Conservation (phyloP, 371 early-diverging fungal genomes). For the Mucor indicus region DNA sequence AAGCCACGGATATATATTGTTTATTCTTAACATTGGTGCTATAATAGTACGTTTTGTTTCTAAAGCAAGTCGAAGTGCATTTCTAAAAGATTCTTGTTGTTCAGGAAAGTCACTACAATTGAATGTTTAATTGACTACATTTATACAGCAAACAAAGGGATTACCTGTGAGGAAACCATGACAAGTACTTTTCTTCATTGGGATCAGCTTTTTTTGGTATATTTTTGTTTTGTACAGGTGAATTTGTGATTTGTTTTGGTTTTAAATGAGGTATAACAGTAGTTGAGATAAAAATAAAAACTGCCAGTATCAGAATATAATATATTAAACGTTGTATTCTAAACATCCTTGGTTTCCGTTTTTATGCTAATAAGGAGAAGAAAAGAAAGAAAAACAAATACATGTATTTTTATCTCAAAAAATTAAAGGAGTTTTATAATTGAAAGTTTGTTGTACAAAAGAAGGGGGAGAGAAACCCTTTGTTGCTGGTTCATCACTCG, state of each 20-base stretch:
- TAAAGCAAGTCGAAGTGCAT: conserved; percentile 41
- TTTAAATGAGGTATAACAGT: conserved; percentile 11
- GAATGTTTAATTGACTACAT: neutral
- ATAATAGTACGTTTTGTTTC: conserved; percentile 45
- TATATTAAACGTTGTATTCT: conserved; percentile 15
- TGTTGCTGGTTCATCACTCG: too few relatives aligned
- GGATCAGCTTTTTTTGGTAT: conserved; percentile 4
- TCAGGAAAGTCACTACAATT: conserved; percentile 27
- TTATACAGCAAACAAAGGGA: neutral
- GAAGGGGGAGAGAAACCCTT: conserved; percentile 1
- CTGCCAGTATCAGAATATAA: conserved; percentile 11
- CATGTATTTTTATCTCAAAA: too few relatives aligned
- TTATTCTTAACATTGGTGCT: conserved; percentile 43
- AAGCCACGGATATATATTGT: conserved; percentile 33
- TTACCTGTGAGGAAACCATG: conserved; percentile 35
- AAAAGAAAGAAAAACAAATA: neutral
- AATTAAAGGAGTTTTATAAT: neutral
- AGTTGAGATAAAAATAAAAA: conserved; percentile 15
- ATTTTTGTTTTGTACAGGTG: neutral
- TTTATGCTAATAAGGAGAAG: conserved; percentile 3
- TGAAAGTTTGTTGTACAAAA: conserved; percentile 1
- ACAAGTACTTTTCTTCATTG: conserved; percentile 21
- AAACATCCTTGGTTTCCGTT: conserved; percentile 17
- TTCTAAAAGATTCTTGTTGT: conserved; percentile 46
- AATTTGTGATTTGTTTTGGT: neutral